These are phyloP conservation scores for Tolypocladium guangdongense DNA, from an alignment of 2,329 filamentous ascomycete genomes.

Conservation along the genomic window DNA sequence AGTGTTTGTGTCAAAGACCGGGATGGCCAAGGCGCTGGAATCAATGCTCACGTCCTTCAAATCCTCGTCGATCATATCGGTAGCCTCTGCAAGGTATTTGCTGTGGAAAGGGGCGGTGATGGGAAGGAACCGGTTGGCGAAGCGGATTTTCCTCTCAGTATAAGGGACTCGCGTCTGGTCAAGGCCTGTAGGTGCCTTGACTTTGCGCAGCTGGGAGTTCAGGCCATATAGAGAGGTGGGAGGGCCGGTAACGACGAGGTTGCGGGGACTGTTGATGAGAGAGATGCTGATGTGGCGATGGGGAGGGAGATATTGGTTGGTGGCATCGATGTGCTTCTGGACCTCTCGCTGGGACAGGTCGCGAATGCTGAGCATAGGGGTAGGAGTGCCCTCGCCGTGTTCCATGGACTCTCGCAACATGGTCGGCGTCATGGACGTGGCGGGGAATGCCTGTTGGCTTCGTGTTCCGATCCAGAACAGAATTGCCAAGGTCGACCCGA, in stretches of 20 bases:
- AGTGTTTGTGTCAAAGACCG: constrained; percentile 83
- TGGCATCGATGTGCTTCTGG: constrained; percentile 92
- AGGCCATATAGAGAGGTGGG: constrained; percentile 94
- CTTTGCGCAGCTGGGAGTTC: constrained; percentile 88
- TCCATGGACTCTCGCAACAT: constrained; percentile 89
- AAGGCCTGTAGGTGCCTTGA: constrained; percentile 93
- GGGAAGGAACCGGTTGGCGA: constrained; percentile 91
- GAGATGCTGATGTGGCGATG: constrained; percentile 94
- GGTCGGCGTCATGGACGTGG: constrained; percentile 82
- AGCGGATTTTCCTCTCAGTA: constrained; percentile 92
- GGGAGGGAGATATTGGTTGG: constrained; percentile 87
- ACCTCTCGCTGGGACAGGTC: constrained; percentile 81
- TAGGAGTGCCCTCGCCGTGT: constrained; percentile 88
- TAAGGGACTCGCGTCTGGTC: constrained; percentile 92
- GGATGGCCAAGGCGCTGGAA: constrained; percentile 62
- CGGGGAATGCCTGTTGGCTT: constrained; percentile 93
- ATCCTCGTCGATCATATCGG: constrained; percentile 74
- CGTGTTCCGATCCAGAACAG: constrained; percentile 98
- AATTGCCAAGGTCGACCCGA: constrained; percentile 73
- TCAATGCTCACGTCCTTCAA: constrained; percentile 73
- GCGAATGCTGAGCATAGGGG: constrained; percentile 95
- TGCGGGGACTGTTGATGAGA: constrained; percentile 90
- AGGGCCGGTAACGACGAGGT: constrained; percentile 92
- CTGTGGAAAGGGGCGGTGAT: constrained; percentile 99
- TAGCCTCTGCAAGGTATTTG: constrained; percentile 77